A percentile compares a stretch with the other conserved stretches of the same genome.
Evolutionary conservation across 2,329 filamentous ascomycete species (phyloP).

Genomic region (Colletotrichum sidae): DNA sequence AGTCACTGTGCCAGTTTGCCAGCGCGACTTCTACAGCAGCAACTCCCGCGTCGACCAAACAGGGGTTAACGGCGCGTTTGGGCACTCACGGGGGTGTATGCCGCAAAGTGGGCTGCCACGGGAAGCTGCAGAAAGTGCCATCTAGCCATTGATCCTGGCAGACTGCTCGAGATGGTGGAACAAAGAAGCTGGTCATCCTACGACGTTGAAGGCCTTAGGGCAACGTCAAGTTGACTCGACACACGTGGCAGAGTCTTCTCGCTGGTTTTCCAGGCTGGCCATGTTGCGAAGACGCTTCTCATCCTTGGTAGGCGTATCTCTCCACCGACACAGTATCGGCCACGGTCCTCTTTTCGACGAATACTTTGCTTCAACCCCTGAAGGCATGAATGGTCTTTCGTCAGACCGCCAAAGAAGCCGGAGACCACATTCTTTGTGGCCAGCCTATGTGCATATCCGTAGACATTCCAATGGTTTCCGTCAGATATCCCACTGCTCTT

Average conservation of each 20-base stretch:
- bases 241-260: constrained; percentile 58
- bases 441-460: constrained; percentile 51
- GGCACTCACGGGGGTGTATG: constrained; percentile 30
- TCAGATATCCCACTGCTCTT: constrained; percentile 50
- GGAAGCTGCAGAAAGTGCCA: constrained; percentile 62
- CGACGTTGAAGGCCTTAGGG: constrained; percentile 27
- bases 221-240: constrained; percentile 61
- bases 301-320: too few relatives aligned
- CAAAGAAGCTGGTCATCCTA: constrained; percentile 55
- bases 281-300: too few relatives aligned
- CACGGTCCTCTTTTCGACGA: background rate
- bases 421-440: constrained; percentile 41
- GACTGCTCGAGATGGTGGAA: constrained; percentile 49
- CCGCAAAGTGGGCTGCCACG: constrained; percentile 44
- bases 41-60: constrained; percentile 50
- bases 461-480: constrained; percentile 37
- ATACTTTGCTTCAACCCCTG: constrained; percentile 10
- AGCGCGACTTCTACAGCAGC: constrained; percentile 52
- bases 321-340: background rate
- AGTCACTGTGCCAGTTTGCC: constrained; percentile 52
- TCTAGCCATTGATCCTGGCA: constrained; percentile 39
- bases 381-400: constrained; percentile 14
- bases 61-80: constrained; percentile 44
- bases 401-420: constrained; percentile 39
- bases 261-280: background rate